Conservation (phyloP, 768 basidiomycete genomes). For the Hericium coralloides region DNA sequence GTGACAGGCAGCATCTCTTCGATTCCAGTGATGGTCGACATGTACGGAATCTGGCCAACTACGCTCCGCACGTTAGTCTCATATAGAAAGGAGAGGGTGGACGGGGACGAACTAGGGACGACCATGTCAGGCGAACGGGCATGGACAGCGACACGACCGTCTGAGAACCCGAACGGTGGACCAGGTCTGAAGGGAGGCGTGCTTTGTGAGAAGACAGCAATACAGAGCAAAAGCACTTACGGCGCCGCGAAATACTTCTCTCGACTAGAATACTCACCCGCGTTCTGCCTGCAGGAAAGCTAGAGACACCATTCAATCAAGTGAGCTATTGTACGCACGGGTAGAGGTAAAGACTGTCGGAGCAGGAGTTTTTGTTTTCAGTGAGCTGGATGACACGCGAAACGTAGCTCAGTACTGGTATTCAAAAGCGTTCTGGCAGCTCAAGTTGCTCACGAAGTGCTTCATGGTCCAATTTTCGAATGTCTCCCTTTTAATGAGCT, state of each 20-base stretch:
- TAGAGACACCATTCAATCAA: background rate
- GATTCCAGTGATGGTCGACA: background rate
- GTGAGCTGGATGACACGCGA: background rate
- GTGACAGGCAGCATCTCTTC: background rate
- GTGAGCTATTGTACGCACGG: background rate
- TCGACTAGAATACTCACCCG: background rate
- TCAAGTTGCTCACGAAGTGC: background rate
- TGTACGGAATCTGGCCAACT: background rate
- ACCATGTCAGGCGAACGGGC: background rate
- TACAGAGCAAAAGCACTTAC: background rate
- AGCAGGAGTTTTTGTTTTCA: background rate
- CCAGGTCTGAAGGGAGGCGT: background rate
- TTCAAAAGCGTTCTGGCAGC: too few species aligned
- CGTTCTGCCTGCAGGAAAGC: background rate
- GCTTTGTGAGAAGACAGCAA: background rate
- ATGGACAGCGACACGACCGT: background rate
- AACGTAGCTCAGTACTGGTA: background rate
- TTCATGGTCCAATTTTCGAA: background rate
- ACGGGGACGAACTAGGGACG: background rate
- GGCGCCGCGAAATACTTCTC: background rate
- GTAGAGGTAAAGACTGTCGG: background rate
- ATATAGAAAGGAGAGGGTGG: background rate
- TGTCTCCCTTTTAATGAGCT: background rate
- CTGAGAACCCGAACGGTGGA: background rate
- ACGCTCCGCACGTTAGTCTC: background rate